These are phyloP conservation scores for Plectosphaerella sp. DNA, from an alignment of 2,329 filamentous ascomycete species.

Conservation along the genomic window DNA sequence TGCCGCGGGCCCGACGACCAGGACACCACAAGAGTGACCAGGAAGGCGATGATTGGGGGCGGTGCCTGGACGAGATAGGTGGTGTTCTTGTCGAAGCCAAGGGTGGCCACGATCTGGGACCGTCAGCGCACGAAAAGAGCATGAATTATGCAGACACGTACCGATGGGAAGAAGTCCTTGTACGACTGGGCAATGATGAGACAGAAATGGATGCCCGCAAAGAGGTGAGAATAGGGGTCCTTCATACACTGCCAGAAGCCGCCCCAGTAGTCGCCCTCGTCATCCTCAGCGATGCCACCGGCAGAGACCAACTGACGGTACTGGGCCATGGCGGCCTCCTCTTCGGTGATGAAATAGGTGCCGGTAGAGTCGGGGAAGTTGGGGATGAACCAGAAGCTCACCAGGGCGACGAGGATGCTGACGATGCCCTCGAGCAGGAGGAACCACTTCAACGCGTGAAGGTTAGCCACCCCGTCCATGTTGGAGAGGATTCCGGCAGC, in stretches of 20 bases:
- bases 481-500: conserved; percentile 38
- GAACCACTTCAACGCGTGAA: conserved; percentile 37
- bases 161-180: conserved; percentile 38
- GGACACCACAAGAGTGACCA: conserved; percentile 29
- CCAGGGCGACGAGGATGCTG: conserved; percentile 23
- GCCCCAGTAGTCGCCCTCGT: conserved; percentile 32
- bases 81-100: conserved; percentile 18
- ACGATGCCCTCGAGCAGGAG: conserved; percentile 29
- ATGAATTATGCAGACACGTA: conserved; percentile 1
- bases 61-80: conserved; percentile 37
- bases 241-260: conserved; percentile 25
- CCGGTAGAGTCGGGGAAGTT: conserved; percentile 29
- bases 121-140: background rate
- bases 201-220: conserved; percentile 32
- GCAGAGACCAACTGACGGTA: conserved; percentile 28
- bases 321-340: conserved; percentile 32
- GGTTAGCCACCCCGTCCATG: conserved; percentile 29
- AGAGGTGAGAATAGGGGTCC: conserved; percentile 32
- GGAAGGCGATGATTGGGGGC: conserved; percentile 34
- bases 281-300: conserved; percentile 28
- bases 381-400: conserved; percentile 28
- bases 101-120: conserved; percentile 20
- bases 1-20: conserved; percentile 32
- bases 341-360: conserved; percentile 25
- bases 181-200: conserved; percentile 37